These are phyloP conservation scores for Mycena albidolilacea DNA, from an alignment of 768 basidiomycete genomes.

Conservation along the genomic window DNA sequence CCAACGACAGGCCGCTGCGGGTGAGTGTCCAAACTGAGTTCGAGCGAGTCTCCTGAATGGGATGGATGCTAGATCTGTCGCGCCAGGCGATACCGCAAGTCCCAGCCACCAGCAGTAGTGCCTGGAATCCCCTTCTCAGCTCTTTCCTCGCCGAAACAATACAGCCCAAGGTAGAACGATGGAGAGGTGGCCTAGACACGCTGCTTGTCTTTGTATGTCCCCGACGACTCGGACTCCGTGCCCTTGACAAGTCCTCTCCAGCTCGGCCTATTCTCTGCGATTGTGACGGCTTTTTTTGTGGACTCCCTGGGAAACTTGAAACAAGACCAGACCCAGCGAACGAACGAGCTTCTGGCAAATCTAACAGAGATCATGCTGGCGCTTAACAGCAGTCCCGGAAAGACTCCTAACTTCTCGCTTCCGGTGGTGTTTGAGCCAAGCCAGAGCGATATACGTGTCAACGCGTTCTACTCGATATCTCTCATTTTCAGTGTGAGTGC, in stretches of 20 bases:
- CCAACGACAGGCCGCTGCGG: slow-evolving; percentile 3
- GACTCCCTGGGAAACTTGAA: slow-evolving; percentile 24
- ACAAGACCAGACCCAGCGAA: slow-evolving; percentile 1
- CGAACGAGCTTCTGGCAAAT: slow-evolving; percentile 28
- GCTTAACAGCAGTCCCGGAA: neutral
- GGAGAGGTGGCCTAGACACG: slow-evolving; percentile 36
- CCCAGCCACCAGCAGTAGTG: slow-evolving; percentile 38
- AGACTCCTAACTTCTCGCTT: neutral
- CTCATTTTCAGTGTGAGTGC: slow-evolving; percentile 36
- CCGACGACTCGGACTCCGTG: neutral
- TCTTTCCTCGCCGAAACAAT: slow-evolving; percentile 21
- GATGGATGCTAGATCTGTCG: slow-evolving; percentile 3
- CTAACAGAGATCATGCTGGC: slow-evolving; percentile 24
- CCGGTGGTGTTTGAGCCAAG: slow-evolving; percentile 23
- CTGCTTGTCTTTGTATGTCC: slow-evolving; percentile 37
- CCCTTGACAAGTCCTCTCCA: neutral
- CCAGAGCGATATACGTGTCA: slow-evolving; percentile 31
- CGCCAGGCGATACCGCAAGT: slow-evolving; percentile 30
- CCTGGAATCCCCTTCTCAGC: slow-evolving; percentile 37
- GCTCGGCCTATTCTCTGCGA: slow-evolving; percentile 41
- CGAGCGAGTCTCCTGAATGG: neutral
- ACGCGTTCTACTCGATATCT: slow-evolving; percentile 36
- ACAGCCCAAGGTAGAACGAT: slow-evolving; percentile 35
- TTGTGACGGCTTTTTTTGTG: slow-evolving; percentile 40
- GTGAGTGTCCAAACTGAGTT: neutral